Conservation (phyloP, 1,284 basidiomycete genomes). For the Inonotus hispidus region DNA sequence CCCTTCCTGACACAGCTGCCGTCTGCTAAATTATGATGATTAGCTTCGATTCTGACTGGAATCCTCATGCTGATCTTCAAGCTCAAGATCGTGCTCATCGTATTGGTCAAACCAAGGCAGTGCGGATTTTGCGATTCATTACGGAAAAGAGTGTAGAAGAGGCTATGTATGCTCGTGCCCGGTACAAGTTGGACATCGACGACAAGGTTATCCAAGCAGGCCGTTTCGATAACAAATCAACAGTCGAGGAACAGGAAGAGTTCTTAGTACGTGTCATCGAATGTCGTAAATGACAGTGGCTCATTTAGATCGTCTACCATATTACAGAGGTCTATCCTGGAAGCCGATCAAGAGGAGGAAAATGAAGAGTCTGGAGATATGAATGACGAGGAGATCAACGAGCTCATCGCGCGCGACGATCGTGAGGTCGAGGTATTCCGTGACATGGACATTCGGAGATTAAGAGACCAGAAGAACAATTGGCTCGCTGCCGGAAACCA, state of each 20-base stretch:
- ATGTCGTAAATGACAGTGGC: constrained; percentile 14
- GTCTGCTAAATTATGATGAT: background rate
- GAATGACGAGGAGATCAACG: constrained; percentile 97
- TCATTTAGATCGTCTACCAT: constrained; percentile 4
- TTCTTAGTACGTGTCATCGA: constrained; percentile 61
- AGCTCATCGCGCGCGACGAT: constrained; percentile 85
- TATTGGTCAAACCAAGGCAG: constrained; percentile 99
- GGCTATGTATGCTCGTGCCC: constrained; percentile 91
- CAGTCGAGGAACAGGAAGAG: constrained; percentile 95
- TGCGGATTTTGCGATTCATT: constrained; percentile 94
- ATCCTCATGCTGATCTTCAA: constrained; percentile 96
- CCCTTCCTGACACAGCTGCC: constrained; percentile 15
- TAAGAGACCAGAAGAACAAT: constrained; percentile 58
- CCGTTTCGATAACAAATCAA: constrained; percentile 99
- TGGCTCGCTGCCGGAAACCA: constrained; percentile 78
- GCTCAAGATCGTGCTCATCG: constrained; percentile 99
- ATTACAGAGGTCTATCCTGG: constrained; percentile 72
- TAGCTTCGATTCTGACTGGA: constrained; percentile 92
- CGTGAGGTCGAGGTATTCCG: constrained; percentile 78
- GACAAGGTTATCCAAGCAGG: constrained; percentile 99
- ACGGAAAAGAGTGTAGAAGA: constrained; percentile 99
- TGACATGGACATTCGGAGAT: constrained; percentile 81
- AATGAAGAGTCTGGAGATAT: constrained; percentile 92
- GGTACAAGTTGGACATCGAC: constrained; percentile 97
- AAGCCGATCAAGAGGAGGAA: constrained; percentile 88